Evolutionary conservation across 2,329 filamentous ascomycete species (phyloP).

Genomic region (Colletotrichum paranaense): DNA sequence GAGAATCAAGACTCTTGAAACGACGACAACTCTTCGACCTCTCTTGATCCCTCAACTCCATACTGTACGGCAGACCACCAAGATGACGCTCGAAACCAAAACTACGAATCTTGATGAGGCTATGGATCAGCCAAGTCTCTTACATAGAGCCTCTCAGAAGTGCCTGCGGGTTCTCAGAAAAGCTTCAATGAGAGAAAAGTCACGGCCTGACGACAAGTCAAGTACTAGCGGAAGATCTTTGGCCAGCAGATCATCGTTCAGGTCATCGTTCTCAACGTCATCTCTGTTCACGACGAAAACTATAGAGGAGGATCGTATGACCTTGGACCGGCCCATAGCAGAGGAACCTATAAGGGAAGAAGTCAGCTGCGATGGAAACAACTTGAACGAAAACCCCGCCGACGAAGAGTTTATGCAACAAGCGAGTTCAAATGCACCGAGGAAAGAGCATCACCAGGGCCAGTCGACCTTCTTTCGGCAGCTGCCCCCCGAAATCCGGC

Average conservation of each 20-base stretch:
- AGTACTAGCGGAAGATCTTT: not conserved
- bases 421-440: not conserved
- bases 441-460: not conserved
- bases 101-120: too few relatives aligned
- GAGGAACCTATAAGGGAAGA: not conserved
- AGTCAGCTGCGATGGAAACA: not conserved
- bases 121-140: not conserved
- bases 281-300: not conserved
- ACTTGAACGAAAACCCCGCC: not conserved
- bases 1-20: not conserved
- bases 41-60: not conserved
- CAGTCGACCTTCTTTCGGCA: conserved; percentile 24
- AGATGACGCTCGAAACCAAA: not conserved
- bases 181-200: not conserved
- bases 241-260: not conserved
- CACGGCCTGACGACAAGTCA: not conserved
- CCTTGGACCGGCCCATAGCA: not conserved
- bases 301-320: not conserved
- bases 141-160: conserved; percentile 7
- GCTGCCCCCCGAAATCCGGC: conserved; percentile 32
- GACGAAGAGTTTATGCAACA: not conserved
- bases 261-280: not conserved
- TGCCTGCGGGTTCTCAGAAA: not conserved
- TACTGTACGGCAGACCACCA: not conserved
- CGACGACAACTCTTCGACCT: not conserved